Conservation (phyloP, 768 basidiomycete species). For the Megacollybia marginata region DNA sequence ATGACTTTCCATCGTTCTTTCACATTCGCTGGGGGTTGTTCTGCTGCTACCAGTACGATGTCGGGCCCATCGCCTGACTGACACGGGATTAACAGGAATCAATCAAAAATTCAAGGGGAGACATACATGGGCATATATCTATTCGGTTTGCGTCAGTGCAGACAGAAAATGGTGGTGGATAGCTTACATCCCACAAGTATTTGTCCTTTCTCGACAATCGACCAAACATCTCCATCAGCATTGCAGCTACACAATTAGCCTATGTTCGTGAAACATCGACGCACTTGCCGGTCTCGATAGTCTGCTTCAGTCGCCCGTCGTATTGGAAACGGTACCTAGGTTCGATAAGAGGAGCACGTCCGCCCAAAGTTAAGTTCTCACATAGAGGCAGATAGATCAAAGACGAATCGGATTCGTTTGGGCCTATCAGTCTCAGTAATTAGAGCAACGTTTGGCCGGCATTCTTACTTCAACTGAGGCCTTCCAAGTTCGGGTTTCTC, state of each 20-base stretch:
- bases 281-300: conserved; percentile 52
- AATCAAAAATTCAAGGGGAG: neutral
- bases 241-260: conserved; percentile 38
- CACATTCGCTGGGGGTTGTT: conserved; percentile 43
- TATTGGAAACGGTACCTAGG: conserved; percentile 66
- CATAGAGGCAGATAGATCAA: conserved; percentile 69
- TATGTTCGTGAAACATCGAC: neutral
- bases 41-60: conserved; percentile 42
- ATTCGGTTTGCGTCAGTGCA: neutral
- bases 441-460: neutral
- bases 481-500: conserved; percentile 61
- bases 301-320: conserved; percentile 56
- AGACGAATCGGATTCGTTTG: conserved; percentile 62
- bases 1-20: conserved; percentile 58
- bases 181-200: conserved; percentile 69
- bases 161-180: too few species aligned
- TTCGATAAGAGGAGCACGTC: neutral
- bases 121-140: conserved; percentile 64
- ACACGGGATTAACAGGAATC: too few species aligned
- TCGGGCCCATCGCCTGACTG: conserved; percentile 61
- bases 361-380: neutral
- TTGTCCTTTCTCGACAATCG: conserved; percentile 58
- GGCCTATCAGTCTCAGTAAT: conserved; percentile 29
- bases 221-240: conserved; percentile 69
- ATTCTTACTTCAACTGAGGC: conserved; percentile 55